Evolutionary conservation across 176 grass and related monocot genomes (phyloP).

Genomic region (Triticum timopheevii): DNA sequence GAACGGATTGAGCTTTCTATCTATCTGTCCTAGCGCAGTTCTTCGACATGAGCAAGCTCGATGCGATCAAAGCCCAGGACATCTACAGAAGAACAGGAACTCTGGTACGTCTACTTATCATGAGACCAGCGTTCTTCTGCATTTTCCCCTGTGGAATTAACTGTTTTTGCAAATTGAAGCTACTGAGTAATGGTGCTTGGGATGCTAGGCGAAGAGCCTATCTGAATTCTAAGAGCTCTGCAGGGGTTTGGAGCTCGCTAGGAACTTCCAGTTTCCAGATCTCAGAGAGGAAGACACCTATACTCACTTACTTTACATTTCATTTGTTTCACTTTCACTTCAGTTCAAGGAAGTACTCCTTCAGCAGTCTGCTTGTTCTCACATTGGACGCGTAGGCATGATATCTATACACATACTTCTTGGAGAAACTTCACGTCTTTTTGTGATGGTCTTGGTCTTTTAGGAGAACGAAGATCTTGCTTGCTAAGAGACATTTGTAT

Average conservation of each 20-base stretch:
- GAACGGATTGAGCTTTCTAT: not conserved
- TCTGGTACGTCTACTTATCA: slow-evolving; percentile 39
- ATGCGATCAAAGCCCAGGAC: slow-evolving; percentile 74
- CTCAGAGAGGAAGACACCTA: slow-evolving; percentile 56
- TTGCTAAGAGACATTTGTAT: too few species aligned
- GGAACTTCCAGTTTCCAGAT: slow-evolving; percentile 73
- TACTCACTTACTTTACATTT: not conserved
- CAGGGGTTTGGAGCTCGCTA: slow-evolving; percentile 73
- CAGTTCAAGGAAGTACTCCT: not conserved
- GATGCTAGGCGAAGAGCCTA: slow-evolving; percentile 63
- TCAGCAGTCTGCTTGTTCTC: too few species aligned
- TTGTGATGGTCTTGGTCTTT: too few species aligned
- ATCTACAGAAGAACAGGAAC: slow-evolving; percentile 76
- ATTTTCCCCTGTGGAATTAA: not conserved
- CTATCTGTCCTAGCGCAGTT: slow-evolving; percentile 45
- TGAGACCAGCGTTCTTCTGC: not conserved
- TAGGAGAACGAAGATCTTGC: too few species aligned
- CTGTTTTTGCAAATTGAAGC: not conserved
- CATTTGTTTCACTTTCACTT: not conserved
- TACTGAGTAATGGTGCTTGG: not conserved
- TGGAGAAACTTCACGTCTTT: too few species aligned
- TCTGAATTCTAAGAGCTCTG: slow-evolving; percentile 79
- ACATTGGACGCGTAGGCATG: too few species aligned
- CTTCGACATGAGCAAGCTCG: slow-evolving; percentile 82
- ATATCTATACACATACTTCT: too few species aligned